phyloP scores from a whole-genome alignment of 2,329 filamentous ascomycete genomes.

The Paraphoma chrysanthemicola region DNA sequence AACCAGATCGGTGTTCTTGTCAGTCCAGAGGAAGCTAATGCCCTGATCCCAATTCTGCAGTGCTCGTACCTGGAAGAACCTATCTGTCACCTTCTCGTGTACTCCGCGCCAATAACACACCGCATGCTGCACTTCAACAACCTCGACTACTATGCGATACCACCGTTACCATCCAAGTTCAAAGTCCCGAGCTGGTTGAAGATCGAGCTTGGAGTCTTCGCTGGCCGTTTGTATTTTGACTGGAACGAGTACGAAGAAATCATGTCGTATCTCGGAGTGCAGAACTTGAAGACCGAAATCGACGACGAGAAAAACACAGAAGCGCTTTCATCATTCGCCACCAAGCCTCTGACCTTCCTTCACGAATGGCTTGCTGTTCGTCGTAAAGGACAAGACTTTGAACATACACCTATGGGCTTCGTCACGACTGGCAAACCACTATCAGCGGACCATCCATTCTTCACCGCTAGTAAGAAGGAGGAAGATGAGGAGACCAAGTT shows the following conservation, averaged over 20 bases:
- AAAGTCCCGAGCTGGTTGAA: conserved; percentile 60
- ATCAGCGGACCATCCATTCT: conserved; percentile 60
- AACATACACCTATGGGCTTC: conserved; percentile 67
- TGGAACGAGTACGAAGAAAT: conserved; percentile 53
- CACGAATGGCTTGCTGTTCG: conserved; percentile 64
- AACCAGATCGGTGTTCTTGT: conserved; percentile 62
- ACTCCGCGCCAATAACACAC: conserved; percentile 66
- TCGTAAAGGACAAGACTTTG: conserved; percentile 63
- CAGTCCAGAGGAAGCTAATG: conserved; percentile 69
- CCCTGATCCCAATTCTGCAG: conserved; percentile 57
- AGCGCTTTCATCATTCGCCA: conserved; percentile 18
- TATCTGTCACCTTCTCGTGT: conserved; percentile 58
- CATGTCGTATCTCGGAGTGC: conserved; percentile 5
- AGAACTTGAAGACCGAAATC: too few relatives aligned
- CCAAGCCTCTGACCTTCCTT: conserved; percentile 46
- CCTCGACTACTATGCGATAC: conserved; percentile 61
- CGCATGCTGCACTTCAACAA: conserved; percentile 66
- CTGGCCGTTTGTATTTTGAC: conserved; percentile 67
- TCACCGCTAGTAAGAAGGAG: conserved; percentile 45
- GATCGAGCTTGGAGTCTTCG: conserved; percentile 66
- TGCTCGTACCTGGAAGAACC: background rate
- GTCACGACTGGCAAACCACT: conserved; percentile 61
- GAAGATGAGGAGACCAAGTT: too few relatives aligned
- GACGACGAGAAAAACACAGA: too few relatives aligned
- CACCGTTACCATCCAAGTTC: conserved; percentile 52